These are phyloP conservation scores for Phaeosphaeriaceae sp. DNA, from an alignment of 2,329 filamentous ascomycete species.

Conservation along the genomic window DNA sequence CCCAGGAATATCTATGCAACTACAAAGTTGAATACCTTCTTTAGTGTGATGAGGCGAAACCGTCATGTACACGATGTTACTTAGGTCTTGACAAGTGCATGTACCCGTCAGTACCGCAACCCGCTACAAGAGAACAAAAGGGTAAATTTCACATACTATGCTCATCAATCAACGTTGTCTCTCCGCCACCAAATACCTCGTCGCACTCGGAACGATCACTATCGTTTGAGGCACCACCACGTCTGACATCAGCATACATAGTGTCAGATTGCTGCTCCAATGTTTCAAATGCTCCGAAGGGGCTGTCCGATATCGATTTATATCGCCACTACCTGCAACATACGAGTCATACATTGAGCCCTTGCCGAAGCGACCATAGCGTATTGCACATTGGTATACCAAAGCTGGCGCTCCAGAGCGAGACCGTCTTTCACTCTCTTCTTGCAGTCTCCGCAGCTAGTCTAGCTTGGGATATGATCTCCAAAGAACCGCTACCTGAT, in stretches of 20 bases:
- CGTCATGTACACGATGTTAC: conserved; percentile 11
- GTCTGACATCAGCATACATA: neutral
- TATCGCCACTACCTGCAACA: conserved; percentile 17
- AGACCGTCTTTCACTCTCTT: conserved; percentile 13
- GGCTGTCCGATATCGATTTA: conserved; percentile 5
- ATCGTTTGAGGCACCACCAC: neutral
- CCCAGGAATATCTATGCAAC: neutral
- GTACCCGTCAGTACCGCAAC: neutral
- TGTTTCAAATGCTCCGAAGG: neutral
- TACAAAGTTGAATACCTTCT: neutral
- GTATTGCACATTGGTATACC: conserved; percentile 10
- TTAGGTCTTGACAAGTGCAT: conserved; percentile 8
- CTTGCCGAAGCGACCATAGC: neutral
- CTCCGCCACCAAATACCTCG: neutral
- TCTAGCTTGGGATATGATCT: conserved; percentile 17
- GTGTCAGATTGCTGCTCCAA: neutral
- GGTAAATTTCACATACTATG: neutral
- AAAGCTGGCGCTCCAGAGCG: conserved; percentile 7
- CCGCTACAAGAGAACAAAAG: neutral
- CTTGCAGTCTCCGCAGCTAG: conserved; percentile 14
- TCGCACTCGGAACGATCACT: neutral
- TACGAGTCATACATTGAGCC: conserved; percentile 10
- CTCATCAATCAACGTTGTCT: neutral
- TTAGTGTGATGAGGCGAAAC: conserved; percentile 17
- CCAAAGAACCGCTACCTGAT: conserved; percentile 5